Percentiles rank a stretch among this genome's conserved stretches.
phyloP scores from a whole-genome alignment of 2,329 filamentous ascomycete species.

The Dryadomyces sulphureus region DNA sequence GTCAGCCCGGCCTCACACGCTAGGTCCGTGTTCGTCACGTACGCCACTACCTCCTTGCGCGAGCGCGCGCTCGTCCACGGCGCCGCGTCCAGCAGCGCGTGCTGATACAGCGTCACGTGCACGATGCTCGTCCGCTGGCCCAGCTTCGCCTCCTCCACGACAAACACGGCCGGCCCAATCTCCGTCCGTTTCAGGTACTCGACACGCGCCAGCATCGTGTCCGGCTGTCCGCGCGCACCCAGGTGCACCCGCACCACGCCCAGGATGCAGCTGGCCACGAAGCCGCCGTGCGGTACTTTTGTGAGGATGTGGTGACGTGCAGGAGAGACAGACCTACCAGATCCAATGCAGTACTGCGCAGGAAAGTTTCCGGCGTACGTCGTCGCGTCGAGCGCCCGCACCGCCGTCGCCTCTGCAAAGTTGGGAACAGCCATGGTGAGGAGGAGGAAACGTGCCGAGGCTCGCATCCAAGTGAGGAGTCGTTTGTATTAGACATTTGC shows the following conservation, averaged over 20 bases:
- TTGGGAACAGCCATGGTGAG: neutral
- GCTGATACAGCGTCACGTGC: constrained; percentile 27
- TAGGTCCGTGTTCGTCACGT: constrained; percentile 24
- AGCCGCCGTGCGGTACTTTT: constrained; percentile 29
- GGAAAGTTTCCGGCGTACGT: neutral
- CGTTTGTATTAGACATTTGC: no score
- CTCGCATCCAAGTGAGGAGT: no score
- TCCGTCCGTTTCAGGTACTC: constrained; percentile 25
- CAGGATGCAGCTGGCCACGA: constrained; percentile 26
- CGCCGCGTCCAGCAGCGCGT: constrained; percentile 6
- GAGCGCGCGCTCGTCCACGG: neutral
- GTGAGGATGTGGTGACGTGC: no score
- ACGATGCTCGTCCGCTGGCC: constrained; percentile 26
- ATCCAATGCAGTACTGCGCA: constrained; percentile 1
- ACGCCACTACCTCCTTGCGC: constrained; percentile 19
- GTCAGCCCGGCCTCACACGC: constrained; percentile 17
- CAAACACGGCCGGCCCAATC: constrained; percentile 21
- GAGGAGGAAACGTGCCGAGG: no score
- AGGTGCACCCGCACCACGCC: constrained; percentile 21
- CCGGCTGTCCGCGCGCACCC: constrained; percentile 17
- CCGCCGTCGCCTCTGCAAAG: neutral
- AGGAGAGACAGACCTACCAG: neutral
- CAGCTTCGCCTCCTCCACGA: constrained; percentile 25
- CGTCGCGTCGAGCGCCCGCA: neutral
- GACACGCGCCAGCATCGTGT: constrained; percentile 25